Conservation (phyloP, 768 basidiomycete genomes). For the Podaxis sp. region DNA sequence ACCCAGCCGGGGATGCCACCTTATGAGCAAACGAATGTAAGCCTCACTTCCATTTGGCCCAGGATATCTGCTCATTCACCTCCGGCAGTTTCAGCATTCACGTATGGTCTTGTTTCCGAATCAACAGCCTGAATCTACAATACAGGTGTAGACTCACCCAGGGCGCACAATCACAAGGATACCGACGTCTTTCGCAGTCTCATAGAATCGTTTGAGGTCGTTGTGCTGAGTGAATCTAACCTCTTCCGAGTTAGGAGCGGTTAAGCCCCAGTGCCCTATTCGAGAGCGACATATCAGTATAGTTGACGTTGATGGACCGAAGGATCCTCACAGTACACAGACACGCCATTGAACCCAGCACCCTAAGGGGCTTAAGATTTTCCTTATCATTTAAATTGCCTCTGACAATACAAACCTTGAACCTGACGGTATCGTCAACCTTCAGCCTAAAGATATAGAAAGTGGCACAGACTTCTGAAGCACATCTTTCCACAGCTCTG, state of each 20-base stretch:
- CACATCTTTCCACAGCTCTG: conserved; percentile 66
- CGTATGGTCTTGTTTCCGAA: conserved; percentile 34
- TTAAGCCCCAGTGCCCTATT: conserved; percentile 63
- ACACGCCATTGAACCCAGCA: conserved; percentile 64
- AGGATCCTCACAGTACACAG: conserved; percentile 52
- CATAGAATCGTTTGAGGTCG: conserved; percentile 55
- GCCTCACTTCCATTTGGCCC: neutral
- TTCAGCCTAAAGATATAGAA: neutral
- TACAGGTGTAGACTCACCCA: conserved; percentile 37
- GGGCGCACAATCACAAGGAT: conserved; percentile 68
- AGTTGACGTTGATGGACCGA: conserved; percentile 31
- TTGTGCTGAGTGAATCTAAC: conserved; percentile 62
- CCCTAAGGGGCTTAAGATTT: conserved; percentile 33
- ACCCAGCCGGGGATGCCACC: conserved; percentile 51
- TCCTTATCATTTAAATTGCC: neutral
- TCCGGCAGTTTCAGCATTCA: conserved; percentile 68
- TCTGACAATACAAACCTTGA: neutral
- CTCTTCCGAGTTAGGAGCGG: conserved; percentile 57
- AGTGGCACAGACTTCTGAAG: conserved; percentile 46
- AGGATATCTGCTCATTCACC: conserved; percentile 32
- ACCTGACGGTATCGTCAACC: neutral
- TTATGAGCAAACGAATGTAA: conserved; percentile 5
- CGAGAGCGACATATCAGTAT: conserved; percentile 17
- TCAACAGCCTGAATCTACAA: neutral
- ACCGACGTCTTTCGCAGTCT: conserved; percentile 61